Evolutionary conservation across 495 filamentous ascomycete species (phyloP).

Genomic region (Podospora fimiseda): DNA sequence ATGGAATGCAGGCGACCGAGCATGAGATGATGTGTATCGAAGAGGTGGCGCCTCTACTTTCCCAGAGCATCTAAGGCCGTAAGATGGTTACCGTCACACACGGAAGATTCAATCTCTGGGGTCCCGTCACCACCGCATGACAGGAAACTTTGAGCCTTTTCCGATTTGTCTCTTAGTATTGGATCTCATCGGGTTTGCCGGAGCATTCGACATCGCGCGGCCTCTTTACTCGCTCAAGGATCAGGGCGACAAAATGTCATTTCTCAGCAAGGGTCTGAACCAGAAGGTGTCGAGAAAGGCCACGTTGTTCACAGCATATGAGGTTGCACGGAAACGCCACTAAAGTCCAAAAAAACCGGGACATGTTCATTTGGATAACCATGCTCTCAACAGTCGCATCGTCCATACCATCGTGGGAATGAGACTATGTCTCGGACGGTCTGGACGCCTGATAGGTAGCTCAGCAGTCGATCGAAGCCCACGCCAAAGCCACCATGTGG

Average conservation of each 20-base stretch:
- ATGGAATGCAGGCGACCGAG: not conserved
- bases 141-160: not conserved
- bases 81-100: conserved; percentile 16
- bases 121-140: conserved; percentile 10
- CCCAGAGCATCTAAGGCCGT: conserved; percentile 22
- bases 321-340: conserved; percentile 18
- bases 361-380: conserved; percentile 2
- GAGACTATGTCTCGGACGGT: conserved; percentile 83
- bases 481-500: conserved; percentile 96
- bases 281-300: not conserved
- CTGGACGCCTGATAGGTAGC: conserved; percentile 75
- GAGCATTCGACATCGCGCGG: conserved; percentile 6
- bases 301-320: conserved; percentile 24
- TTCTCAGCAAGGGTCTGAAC: no score
- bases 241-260: no score
- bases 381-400: conserved; percentile 71
- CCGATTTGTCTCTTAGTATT: not conserved
- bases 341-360: not conserved
- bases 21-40: conserved; percentile 4
- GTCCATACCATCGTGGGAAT: conserved; percentile 86
- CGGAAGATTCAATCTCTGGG: conserved; percentile 4
- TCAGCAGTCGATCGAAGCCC: conserved; percentile 84
- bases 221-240: no score
- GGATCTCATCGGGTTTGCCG: conserved; percentile 4
- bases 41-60: no score